Evolutionary conservation across 495 filamentous ascomycete genomes (phyloP), one percentile per base, ranked within the genome.

Genomic region (Lasiosphaeria miniovina): DNA sequence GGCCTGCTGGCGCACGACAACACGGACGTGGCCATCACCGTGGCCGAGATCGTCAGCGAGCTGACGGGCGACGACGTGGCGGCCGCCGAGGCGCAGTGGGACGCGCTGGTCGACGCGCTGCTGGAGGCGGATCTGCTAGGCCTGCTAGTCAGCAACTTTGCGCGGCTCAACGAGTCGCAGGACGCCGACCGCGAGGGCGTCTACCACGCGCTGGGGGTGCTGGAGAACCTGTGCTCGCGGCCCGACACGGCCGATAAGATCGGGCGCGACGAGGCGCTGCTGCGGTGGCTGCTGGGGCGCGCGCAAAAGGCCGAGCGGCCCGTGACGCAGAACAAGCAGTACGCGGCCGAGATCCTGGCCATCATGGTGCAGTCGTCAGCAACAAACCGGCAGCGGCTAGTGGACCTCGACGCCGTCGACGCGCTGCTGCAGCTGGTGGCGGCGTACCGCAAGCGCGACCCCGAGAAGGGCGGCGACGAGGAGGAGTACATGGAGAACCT

Each of bases 401-500:
- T 82, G 52, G 71, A 74, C 9, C 68, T 89, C 3, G 85, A 96
- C 57, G 90, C 88, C 17, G 78, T 92, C 6, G 95, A 99, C 63
- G 69, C 80, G 12, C 75, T 97, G 63, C 82, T 98, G 12, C 91
- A 95, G 67, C 77, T 96, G 0, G 83, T 96, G 17, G 88, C 90
- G 41, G 75, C 88, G n/a, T 99, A 98, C 74, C 87, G 95, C 17
- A 90, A 89, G 73, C 84, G 86, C 35, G 94, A 99, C 65, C 95
- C 95, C 0, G 80, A 80, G 32, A 94, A 90, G 67, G 90, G 91
- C 36, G 88, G 88, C 7, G 86, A 93, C 51, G 95, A 98, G 66
- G 91, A 96, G 70, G 95, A 98, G 73, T 96, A 88, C 70, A 87
- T 94, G 52, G 91, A 96, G 70, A 96, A 98, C 61, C 56, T 96